phyloP scores from a whole-genome alignment of 192 early-diverging fungal species.

The Backusella sp. region DNA sequence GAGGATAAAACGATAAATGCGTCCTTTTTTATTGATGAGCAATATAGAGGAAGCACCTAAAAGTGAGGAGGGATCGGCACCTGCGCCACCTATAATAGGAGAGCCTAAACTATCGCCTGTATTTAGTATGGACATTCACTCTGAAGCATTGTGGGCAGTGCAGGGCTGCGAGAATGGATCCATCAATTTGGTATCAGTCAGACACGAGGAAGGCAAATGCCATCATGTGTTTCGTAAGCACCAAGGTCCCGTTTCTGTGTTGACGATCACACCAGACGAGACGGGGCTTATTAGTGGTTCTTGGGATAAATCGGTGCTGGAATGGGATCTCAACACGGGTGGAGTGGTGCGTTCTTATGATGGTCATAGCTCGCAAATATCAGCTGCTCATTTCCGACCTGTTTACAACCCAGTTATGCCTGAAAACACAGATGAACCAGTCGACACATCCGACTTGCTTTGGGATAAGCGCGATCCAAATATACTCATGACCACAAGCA shows the following conservation, averaged over 20 bases:
- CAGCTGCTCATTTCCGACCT: slow-evolving; percentile 72
- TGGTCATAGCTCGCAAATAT: slow-evolving; percentile 82
- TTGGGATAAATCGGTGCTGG: slow-evolving; percentile 85
- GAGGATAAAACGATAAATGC: not conserved
- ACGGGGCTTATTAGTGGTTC: slow-evolving; percentile 85
- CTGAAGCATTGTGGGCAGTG: slow-evolving; percentile 84
- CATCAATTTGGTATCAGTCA: slow-evolving; percentile 83
- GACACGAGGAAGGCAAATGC: slow-evolving; percentile 93
- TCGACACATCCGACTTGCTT: not conserved
- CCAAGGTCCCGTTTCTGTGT: slow-evolving; percentile 77
- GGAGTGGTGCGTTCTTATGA: slow-evolving; percentile 62
- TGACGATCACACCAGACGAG: slow-evolving; percentile 82
- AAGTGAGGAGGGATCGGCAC: not conserved
- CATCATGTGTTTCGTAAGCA: slow-evolving; percentile 83
- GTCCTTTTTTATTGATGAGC: not conserved
- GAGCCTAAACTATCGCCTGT: slow-evolving; percentile 84
- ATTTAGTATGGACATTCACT: slow-evolving; percentile 90
- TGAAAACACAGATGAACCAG: not conserved
- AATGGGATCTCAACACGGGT: slow-evolving; percentile 89
- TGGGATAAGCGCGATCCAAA: slow-evolving; percentile 26
- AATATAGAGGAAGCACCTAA: slow-evolving; percentile 19
- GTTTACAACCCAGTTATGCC: slow-evolving; percentile 19
- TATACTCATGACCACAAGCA: slow-evolving; percentile 69
- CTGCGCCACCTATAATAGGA: not conserved
- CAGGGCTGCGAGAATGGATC: slow-evolving; percentile 79